Conservation (phyloP, 2,329 filamentous ascomycete genomes). For the Epichloe uncinata region DNA sequence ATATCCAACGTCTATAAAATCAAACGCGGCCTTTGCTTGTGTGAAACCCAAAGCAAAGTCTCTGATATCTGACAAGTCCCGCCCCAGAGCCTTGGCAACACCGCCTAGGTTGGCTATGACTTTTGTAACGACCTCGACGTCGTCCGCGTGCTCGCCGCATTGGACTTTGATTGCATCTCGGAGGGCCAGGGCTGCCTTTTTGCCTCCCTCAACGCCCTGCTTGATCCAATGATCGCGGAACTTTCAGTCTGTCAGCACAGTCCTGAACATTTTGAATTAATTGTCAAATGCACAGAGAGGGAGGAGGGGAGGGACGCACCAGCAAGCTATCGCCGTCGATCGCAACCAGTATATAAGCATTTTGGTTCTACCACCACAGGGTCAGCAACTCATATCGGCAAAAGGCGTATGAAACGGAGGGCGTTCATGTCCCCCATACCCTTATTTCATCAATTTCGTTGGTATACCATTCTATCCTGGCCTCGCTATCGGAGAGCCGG, state of each 20-base stretch:
- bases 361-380: constrained; percentile 28
- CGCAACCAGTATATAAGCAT: constrained; percentile 46
- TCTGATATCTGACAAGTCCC: constrained; percentile 34
- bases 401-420: not conserved
- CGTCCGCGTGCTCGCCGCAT: constrained; percentile 28
- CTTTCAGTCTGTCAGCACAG: constrained; percentile 21
- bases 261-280: not conserved
- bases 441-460: constrained; percentile 30
- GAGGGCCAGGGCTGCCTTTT: constrained; percentile 36
- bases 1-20: constrained; percentile 50
- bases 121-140: constrained; percentile 42
- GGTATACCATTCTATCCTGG: constrained; percentile 20
- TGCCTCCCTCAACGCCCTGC: constrained; percentile 42
- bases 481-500: constrained; percentile 27
- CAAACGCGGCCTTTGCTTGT: constrained; percentile 43
- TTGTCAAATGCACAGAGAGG: not conserved
- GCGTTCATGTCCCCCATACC: constrained; percentile 20
- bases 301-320: constrained; percentile 22
- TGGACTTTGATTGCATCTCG: constrained; percentile 33
- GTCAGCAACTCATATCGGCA: not conserved
- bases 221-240: constrained; percentile 43
- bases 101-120: constrained; percentile 41
- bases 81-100: constrained; percentile 35
- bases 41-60: constrained; percentile 49
- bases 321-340: constrained; percentile 52